Evolutionary conservation across 768 basidiomycete genomes (phyloP), one percentile per base, ranked within the genome.

Genomic region (Suillus sp.): DNA sequence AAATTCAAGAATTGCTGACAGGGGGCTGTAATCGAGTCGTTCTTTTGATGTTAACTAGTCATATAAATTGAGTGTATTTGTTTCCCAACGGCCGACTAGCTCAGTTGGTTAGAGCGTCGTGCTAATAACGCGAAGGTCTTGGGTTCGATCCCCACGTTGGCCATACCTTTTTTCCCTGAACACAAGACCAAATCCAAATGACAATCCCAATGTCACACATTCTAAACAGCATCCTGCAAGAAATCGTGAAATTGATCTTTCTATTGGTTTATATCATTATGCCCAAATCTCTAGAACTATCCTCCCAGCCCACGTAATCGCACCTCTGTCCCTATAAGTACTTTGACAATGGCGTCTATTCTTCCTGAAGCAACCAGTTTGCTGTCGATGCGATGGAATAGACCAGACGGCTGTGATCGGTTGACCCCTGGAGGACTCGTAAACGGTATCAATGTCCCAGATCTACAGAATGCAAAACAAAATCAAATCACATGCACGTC

Each of bases 381-480:
- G 0, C 96, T 95, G 69, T 96, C 93, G 67, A 95, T 11, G 93
- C 93, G 45, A 97, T 91, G 0, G 89, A 86, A 71, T 98, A 97
- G 11, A 97, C 90, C 77, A 94, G 92, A 69, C 92, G 89, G 60
- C 86, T 85, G 73, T 98, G 96, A 0, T 34, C 32, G n/a, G n/a
- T n/a, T n/a, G n/a, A n/a, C n/a, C 96, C 96, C 11, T 80, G 69
- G 34, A 96, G 84, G 38, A 93, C 84, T 62, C 91, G 90, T 38
- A 96, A 64, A 72, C 95, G 97, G 90, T 95, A 67, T 96, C 93
- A 6, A 95, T 78, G 70, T 96, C 83, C 96, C 96, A 98, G 22
- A 97, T 74, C 93, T 94, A 34, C 42, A 57, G n/a, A 42, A 22
- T 42, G 6, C 32, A 34, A 34, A 40, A 14, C 57, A 22, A 45